Base-by-base conservation (phyloP, 805 yeast species). In the Wickerhamiella dianesei region DNA sequence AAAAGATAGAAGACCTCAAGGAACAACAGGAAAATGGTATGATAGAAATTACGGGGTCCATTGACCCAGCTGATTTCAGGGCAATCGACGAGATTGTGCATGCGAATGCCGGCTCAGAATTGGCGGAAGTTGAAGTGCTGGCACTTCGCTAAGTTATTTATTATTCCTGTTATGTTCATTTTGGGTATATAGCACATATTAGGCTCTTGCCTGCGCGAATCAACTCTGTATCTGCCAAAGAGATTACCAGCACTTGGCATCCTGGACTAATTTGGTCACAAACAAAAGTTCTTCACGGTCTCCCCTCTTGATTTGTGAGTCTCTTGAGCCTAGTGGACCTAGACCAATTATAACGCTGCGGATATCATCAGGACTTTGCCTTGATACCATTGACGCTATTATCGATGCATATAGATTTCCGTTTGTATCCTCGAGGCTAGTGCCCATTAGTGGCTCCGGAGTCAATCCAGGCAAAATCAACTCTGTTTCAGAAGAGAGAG, bases 51-150 rank as follows among this genome's bases (percentile, higher is more conserved):
- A 69, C 73, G 12, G 84, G 86, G 2, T 70, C 82, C 25, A 83
- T 88, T 29, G 96, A 88, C 58, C 97, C 97, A 0, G 83, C 85
- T 12, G 76, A 75, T 55, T 88, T 83, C 61, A 74, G 87, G 53
- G 78, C 74, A 12, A 64, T 88, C 20, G 81, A 80, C 2, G 80
- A 77, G 43, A 53, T 80, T 4, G 72, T 82, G 45, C 72, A 69
- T 47, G 70, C 75, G 16, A 74, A 66, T 36, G 65, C 75, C 21
- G 70, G 70, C 48, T 25, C 32, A 9, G 76, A 79, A 2, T 74
- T 72, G 51, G 92, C 86, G 2, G 67, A 76, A 1, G 70, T 87
- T 3, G 95, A 88, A 62, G 92, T 88, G 5, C 64, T 88, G 50
- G 95, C 54, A 14, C 35, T 35, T 40, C 54, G 25, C 44, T 50